Evolutionary conservation across 2,329 filamentous ascomycete genomes (phyloP).

Genomic region (Zasmidium angulare): DNA sequence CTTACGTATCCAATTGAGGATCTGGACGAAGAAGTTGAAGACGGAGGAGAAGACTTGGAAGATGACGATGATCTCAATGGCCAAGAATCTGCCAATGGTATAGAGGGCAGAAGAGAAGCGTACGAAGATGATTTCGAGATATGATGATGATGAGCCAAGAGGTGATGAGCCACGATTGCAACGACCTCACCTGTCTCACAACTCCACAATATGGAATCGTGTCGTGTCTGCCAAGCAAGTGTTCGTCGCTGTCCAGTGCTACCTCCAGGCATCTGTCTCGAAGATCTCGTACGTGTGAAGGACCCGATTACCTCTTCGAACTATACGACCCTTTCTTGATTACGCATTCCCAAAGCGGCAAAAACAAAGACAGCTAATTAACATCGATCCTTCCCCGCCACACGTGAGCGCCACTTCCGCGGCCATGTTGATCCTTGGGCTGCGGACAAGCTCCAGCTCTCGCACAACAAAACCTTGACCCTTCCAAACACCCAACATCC

Average conservation of each 20-base stretch:
- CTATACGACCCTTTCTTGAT: too few relatives aligned
- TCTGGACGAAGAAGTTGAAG: slow-evolving; percentile 59
- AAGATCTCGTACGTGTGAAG: too few relatives aligned
- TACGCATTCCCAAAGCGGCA: too few relatives aligned
- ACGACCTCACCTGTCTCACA: neutral
- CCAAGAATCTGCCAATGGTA: slow-evolving; percentile 12
- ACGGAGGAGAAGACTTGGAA: slow-evolving; percentile 21
- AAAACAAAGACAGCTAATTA: too few relatives aligned
- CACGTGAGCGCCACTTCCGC: too few relatives aligned
- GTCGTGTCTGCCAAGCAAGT: neutral
- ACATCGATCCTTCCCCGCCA: too few relatives aligned
- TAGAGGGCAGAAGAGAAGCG: slow-evolving; percentile 21
- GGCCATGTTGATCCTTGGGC: neutral
- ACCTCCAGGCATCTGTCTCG: too few relatives aligned
- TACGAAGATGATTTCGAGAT: slow-evolving; percentile 9
- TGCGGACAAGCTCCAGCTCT: neutral
- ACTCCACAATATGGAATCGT: neutral
- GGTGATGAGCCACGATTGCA: neutral
- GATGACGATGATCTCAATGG: slow-evolving; percentile 16
- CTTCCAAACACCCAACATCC: neutral
- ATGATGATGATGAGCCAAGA: neutral
- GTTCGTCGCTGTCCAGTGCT: too few relatives aligned
- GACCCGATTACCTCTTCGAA: too few relatives aligned
- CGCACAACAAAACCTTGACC: slow-evolving; percentile 3
- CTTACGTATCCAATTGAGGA: slow-evolving; percentile 88